Conservation (phyloP, 768 basidiomycete genomes). For the Russula ochroleuca region DNA sequence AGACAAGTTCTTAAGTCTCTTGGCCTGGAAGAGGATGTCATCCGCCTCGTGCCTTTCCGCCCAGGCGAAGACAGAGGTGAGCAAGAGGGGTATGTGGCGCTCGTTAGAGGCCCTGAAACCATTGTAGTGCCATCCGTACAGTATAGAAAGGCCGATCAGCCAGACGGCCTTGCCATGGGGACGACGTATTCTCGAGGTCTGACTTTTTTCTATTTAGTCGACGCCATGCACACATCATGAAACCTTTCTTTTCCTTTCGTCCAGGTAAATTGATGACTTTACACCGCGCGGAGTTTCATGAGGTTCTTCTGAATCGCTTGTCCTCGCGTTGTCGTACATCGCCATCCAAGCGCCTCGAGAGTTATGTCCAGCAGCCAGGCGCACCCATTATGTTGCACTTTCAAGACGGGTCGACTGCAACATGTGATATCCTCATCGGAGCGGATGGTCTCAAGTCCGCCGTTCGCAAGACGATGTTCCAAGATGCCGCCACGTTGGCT, state of each 20-base stretch:
- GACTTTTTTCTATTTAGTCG: conserved; percentile 4
- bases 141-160: conserved; percentile 59
- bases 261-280: conserved; percentile 39
- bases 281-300: conserved; percentile 69
- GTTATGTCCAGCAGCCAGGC: conserved; percentile 44
- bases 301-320: conserved; percentile 49
- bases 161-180: conserved; percentile 50
- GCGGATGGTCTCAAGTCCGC: conserved; percentile 63
- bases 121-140: conserved; percentile 47
- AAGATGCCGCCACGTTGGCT: conserved; percentile 29
- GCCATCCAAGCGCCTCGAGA: conserved; percentile 55
- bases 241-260: not conserved
- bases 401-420: conserved; percentile 54
- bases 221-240: too few species aligned
- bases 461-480: conserved; percentile 39
- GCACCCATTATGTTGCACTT: conserved; percentile 49
- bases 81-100: not conserved
- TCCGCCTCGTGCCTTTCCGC: conserved; percentile 28
- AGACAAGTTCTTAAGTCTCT: conserved; percentile 32
- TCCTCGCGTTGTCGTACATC: conserved; percentile 41
- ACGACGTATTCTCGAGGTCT: conserved; percentile 54
- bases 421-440: conserved; percentile 63
- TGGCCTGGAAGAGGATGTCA: conserved; percentile 32
- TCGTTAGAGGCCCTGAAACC: not conserved
- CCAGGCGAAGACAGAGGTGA: conserved; percentile 27